Evolutionary conservation across 2,329 filamentous ascomycete genomes (phyloP), one percentile per base, ranked within the genome.

Genomic region (Aspergillus calidoustus): DNA sequence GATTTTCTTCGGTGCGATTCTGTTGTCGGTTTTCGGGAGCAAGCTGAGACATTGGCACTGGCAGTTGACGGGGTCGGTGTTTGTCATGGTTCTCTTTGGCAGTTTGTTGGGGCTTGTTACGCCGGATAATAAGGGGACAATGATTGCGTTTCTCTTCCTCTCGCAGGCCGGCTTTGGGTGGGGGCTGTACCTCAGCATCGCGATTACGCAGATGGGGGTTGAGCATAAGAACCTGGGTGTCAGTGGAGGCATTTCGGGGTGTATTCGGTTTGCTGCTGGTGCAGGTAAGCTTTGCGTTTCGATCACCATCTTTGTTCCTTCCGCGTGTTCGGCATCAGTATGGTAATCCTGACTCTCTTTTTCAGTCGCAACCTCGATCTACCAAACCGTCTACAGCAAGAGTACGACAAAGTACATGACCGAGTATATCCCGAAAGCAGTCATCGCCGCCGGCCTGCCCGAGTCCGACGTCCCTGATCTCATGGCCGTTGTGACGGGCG

Each of bases 131-230:
- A 81, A 81, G 68, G 80, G 76, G 5, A 74, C 79, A 62, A 80
- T 81, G 69, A 79, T 82, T 52, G 81, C 80, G 0, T 81, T 83
- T 38, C 11, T 38, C 56, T 83, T 83, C 67, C 71, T 83, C 17
- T 76, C 76, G 5, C 73, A 80, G 66, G 71, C 74, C 13, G 81
- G 77, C 4, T 84, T 81, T 64, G 81, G 81, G 6, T 83, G 79
- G 77, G 80, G 77, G 3, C 74, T 81, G 8, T 38, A 38, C 13
- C 34, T 83, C 22, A 79, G 76, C 19, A 83, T 84, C 64, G 79
- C 81, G 1, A 79, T 81, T 62, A 81, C 79, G 6, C 82, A 83
- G 66, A 78, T 83, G 60, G 81, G 81, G n/a, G 80, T 81, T 3
- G 76, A 80, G 28, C 82, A 84, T 62, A 75, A 79, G 19, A 80